Evolutionary conservation across 495 filamentous ascomycete genomes (phyloP), one percentile per base, ranked within the genome.

Genomic region (Trichodelitschia bisporula): DNA sequence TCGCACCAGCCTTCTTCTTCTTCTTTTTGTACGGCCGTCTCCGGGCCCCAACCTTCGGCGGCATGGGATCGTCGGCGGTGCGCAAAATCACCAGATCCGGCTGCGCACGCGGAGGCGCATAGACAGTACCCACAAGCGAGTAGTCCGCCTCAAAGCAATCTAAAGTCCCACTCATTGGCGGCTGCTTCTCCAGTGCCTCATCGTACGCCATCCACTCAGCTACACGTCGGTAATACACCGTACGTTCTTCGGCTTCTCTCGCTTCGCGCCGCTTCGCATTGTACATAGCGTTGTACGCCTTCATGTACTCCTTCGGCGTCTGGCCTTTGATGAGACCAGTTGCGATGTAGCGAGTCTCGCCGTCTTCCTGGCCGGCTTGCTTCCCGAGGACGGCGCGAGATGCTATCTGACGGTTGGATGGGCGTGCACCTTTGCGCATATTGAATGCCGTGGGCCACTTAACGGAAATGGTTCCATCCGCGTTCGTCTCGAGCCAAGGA

Each of bases 31-130:
- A 12, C 21, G 32, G 32, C 23, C 32, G 27, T 4, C 32, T 25
- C 17, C 32, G 26, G n/a, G n/a, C n/a, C n/a, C n/a, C n/a, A n/a
- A n/a, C n/a, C 18, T 34, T 34, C 26, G 27, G 27, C 11, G 32
- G 32, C 5, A 28, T 6, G 8, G 32, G 3, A 16, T 8, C 21
- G 8, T 24, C 8, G 8, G 8, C 8, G 8, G 12, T 12, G 8
- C 8, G 21, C 8, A 24, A 8, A 24, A 12, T 12, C 8, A 24
- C 21, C 21, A 24, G 21, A 8, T 8, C 8, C 21, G 21, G 21
- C 8, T 8, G 12, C 8, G 8, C 21, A 8, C 8, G 21, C 21
- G 8, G 21, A 8, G 21, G 8, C 21, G 12, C 12, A 8, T 24
- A 8, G 8, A 12, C 21, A 24, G 21, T 24, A 8, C 21, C 8